Conservation (phyloP, 2,329 filamentous ascomycete genomes). For the Fusarium sp. region DNA sequence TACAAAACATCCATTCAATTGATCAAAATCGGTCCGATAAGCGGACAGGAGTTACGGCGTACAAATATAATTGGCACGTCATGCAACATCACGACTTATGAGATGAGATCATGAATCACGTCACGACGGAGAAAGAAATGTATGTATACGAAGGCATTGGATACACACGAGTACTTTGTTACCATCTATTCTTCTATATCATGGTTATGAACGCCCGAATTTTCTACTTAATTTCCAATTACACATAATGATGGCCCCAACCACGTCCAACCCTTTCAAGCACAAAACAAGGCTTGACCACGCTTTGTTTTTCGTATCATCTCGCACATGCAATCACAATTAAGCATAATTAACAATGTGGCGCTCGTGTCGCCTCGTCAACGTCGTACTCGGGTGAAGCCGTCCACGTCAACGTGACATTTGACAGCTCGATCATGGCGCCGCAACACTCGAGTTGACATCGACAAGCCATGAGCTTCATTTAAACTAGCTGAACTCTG, state of each 20-base stretch:
- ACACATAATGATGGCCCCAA: neutral
- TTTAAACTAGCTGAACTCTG: neutral
- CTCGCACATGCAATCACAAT: neutral
- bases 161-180: neutral
- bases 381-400: neutral
- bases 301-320: neutral
- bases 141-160: neutral
- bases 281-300: too few relatives aligned
- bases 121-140: neutral
- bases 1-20: neutral
- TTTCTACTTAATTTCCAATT: neutral
- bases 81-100: slow-evolving; percentile 20
- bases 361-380: neutral
- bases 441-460: too few relatives aligned
- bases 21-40: neutral
- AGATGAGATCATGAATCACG: slow-evolving; percentile 1
- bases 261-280: neutral
- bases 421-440: neutral
- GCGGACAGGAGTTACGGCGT: neutral
- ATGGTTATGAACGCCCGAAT: neutral
- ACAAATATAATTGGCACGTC: neutral
- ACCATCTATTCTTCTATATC: neutral
- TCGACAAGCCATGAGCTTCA: neutral
- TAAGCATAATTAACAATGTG: neutral
- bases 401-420: neutral